phyloP scores from a whole-genome alignment of 345 rosid genomes.

The Sisymbrium irio region DNA sequence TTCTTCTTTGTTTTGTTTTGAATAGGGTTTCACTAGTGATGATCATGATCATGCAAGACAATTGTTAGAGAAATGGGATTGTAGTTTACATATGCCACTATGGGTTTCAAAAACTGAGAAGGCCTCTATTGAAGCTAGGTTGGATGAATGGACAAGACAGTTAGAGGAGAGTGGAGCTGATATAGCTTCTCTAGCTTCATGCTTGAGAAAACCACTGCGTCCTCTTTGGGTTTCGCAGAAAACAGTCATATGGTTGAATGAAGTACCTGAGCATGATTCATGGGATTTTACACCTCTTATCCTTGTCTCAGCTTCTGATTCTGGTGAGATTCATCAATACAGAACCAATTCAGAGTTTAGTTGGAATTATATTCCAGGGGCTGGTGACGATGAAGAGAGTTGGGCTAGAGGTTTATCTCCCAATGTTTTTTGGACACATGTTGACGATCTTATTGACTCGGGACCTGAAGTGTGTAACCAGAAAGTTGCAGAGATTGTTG shows the following conservation, averaged over 20 bases:
- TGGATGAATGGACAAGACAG: conserved; percentile 73
- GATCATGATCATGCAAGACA: neutral
- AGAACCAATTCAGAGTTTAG: conserved; percentile 68
- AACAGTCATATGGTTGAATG: conserved; percentile 84
- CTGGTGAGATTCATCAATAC: conserved; percentile 41
- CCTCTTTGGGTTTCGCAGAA: conserved; percentile 90
- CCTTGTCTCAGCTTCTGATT: conserved; percentile 73
- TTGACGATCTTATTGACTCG: conserved; percentile 57
- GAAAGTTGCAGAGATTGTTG: conserved; percentile 88
- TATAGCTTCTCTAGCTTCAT: conserved; percentile 53
- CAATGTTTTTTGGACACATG: conserved; percentile 71
- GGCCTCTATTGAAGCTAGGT: conserved; percentile 56
- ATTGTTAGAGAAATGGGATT: conserved; percentile 57
- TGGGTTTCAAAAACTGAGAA: conserved; percentile 85
- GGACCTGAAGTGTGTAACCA: conserved; percentile 78
- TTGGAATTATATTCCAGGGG: conserved; percentile 94
- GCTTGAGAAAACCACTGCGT: conserved; percentile 70
- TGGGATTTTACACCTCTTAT: conserved; percentile 92
- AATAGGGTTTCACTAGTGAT: conserved; percentile 33
- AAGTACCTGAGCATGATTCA: conserved; percentile 83
- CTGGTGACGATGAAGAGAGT: conserved; percentile 98
- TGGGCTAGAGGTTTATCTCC: conserved; percentile 95
- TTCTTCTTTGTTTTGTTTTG: conserved; percentile 7
- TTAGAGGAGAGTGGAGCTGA: conserved; percentile 86
- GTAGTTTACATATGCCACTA: conserved; percentile 86